Percentiles rank a stretch among this genome's conserved stretches.
Conservation (phyloP, 2,329 filamentous ascomycete genomes). For the Dothistroma pini region DNA sequence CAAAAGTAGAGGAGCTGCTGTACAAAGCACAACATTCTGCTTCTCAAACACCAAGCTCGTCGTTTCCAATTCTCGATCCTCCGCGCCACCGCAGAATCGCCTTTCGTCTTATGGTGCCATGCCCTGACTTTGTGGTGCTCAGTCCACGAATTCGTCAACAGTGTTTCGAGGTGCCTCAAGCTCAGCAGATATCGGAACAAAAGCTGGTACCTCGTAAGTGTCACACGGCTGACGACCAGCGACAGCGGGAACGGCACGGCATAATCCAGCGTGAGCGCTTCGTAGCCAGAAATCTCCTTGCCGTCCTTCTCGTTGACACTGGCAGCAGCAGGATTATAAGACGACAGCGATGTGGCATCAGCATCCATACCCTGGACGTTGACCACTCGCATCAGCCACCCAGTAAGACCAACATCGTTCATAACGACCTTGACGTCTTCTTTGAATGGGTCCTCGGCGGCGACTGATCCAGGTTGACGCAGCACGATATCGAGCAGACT, state of each 20-base stretch:
- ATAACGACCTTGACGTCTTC: conserved; percentile 97
- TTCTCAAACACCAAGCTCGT: conserved; percentile 83
- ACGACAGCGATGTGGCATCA: conserved; percentile 49
- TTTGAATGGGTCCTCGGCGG: conserved; percentile 93
- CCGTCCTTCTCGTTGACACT: conserved; percentile 63
- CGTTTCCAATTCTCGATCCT: conserved; percentile 89
- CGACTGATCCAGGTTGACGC: conserved; percentile 91
- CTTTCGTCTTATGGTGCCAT: conserved; percentile 68
- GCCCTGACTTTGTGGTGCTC: conserved; percentile 75
- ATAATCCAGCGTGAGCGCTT: conserved; percentile 91
- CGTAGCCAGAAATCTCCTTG: conserved; percentile 85
- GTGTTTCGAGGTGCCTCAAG: conserved; percentile 80
- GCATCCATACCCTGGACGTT: conserved; percentile 91
- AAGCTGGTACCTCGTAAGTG: conserved; percentile 92
- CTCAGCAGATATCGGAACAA: conserved; percentile 92
- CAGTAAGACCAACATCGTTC: conserved; percentile 90
- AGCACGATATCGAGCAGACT: conserved; percentile 93
- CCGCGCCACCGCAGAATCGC: conserved; percentile 51
- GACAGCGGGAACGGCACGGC: conserved; percentile 92
- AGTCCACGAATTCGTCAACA: conserved; percentile 84
- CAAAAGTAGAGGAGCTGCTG: conserved; percentile 97
- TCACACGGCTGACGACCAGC: conserved; percentile 92
- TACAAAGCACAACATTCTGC: conserved; percentile 94
- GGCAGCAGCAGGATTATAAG: conserved; percentile 65
- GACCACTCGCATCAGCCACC: conserved; percentile 92